A percentile compares a stretch with the other conserved stretches of the same genome.
These are phyloP conservation scores for Eutrema japonicum DNA, from an alignment of 345 rosid species.

Conservation along the genomic window DNA sequence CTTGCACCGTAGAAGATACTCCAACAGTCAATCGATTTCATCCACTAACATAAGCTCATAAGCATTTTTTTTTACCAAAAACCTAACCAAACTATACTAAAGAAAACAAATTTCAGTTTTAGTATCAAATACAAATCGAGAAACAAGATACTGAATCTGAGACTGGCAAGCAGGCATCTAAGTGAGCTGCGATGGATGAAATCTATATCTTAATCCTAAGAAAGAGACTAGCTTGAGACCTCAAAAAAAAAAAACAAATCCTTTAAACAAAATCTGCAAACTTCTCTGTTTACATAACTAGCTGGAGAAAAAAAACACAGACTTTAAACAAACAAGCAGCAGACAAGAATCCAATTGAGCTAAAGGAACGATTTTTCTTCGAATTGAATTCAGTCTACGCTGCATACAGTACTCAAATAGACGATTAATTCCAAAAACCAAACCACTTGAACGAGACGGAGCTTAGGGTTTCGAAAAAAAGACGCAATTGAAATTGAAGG, in stretches of 20 bases:
- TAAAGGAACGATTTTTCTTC: not conserved
- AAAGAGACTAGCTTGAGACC: slow-evolving; percentile 21
- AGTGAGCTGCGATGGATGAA: not conserved
- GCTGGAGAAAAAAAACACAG: not conserved
- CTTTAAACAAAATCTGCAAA: not conserved
- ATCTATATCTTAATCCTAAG: not conserved
- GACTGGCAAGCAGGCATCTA: slow-evolving; percentile 1
- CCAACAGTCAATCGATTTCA: not conserved
- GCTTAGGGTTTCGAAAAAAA: slow-evolving; percentile 30
- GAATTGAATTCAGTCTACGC: not conserved
- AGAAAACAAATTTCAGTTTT: not conserved
- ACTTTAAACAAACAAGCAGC: slow-evolving; percentile 10
- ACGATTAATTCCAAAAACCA: not conserved
- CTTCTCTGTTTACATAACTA: slow-evolving; percentile 6
- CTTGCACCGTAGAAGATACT: not conserved
- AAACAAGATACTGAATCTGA: slow-evolving; percentile 9
- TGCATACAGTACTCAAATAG: not conserved
- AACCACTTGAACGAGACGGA: slow-evolving; percentile 3
- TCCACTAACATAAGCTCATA: not conserved
- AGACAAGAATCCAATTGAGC: not conserved
- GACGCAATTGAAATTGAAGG: slow-evolving; percentile 9
- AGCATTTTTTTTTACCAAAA: not conserved
- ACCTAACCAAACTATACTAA: not conserved
- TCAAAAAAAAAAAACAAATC: not conserved
- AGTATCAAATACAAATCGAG: not conserved